phyloP scores from a whole-genome alignment of 305 asterid genomes.

The Fraxinus sp. region DNA sequence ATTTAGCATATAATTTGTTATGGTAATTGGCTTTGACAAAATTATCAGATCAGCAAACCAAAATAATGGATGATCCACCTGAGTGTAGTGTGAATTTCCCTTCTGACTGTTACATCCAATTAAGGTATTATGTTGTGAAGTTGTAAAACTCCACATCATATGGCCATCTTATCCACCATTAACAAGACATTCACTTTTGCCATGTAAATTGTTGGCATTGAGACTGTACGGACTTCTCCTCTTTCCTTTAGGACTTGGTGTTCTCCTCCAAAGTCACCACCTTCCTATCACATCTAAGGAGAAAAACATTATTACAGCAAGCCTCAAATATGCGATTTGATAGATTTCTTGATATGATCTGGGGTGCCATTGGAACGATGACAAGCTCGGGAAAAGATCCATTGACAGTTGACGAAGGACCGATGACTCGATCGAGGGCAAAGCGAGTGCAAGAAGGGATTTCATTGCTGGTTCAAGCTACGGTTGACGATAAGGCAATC shows the following conservation, averaged over 20 bases:
- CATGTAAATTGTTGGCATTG: neutral
- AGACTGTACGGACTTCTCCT: neutral
- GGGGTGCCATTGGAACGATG: too few relatives aligned
- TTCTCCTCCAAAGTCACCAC: neutral
- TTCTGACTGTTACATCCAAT: neutral
- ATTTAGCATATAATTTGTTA: neutral
- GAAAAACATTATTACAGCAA: neutral
- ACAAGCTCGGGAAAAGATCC: too few relatives aligned
- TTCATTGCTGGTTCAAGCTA: too few relatives aligned
- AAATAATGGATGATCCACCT: constrained; percentile 9
- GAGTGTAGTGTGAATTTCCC: neutral
- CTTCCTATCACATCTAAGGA: neutral
- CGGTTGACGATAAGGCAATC: too few relatives aligned
- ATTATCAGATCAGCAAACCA: neutral
- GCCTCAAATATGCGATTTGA: neutral
- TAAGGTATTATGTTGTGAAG: neutral
- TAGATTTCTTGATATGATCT: neutral
- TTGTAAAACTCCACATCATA: neutral
- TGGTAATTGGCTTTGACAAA: neutral
- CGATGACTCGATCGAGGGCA: too few relatives aligned
- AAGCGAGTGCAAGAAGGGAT: too few relatives aligned
- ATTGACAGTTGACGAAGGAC: too few relatives aligned
- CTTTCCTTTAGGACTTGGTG: neutral
- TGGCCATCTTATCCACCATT: constrained; percentile 4
- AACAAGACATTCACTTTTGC: neutral